These are phyloP conservation scores for Apophysomyces elegans DNA, from an alignment of 371 early-diverging fungal species.

Conservation along the genomic window DNA sequence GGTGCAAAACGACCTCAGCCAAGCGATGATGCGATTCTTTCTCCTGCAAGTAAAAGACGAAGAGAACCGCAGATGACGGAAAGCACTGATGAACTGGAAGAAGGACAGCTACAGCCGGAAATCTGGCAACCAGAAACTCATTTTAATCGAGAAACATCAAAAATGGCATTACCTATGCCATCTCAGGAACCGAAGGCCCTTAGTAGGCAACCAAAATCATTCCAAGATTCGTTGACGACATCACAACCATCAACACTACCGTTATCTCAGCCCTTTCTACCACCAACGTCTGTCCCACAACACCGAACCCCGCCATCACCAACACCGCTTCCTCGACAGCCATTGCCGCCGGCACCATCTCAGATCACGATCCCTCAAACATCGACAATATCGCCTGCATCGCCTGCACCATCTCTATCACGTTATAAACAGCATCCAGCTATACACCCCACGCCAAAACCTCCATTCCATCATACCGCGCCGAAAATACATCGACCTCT, in stretches of 20 bases:
- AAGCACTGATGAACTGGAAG: slow-evolving; percentile 2
- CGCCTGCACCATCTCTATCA: slow-evolving; percentile 1
- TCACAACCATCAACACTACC: neutral
- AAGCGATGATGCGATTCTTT: neutral
- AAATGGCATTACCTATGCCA: neutral
- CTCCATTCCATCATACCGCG: neutral
- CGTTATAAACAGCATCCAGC: neutral
- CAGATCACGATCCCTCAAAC: neutral
- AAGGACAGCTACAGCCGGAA: slow-evolving; percentile 3
- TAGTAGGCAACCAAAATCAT: neutral
- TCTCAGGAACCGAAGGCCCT: slow-evolving; percentile 4
- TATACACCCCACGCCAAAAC: slow-evolving; percentile 10
- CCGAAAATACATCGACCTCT: neutral
- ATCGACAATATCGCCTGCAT: neutral
- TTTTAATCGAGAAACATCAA: neutral
- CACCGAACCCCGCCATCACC: neutral
- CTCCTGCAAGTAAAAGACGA: neutral
- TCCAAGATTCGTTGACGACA: slow-evolving; percentile 9
- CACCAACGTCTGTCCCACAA: slow-evolving; percentile 8
- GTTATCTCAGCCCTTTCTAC: neutral
- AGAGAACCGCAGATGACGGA: neutral
- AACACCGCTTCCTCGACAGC: slow-evolving; percentile 1
- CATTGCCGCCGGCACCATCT: neutral
- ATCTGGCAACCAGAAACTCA: neutral
- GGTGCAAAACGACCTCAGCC: neutral